Base-by-base conservation (phyloP, 768 basidiomycete species). In the Trametes coccinea region DNA sequence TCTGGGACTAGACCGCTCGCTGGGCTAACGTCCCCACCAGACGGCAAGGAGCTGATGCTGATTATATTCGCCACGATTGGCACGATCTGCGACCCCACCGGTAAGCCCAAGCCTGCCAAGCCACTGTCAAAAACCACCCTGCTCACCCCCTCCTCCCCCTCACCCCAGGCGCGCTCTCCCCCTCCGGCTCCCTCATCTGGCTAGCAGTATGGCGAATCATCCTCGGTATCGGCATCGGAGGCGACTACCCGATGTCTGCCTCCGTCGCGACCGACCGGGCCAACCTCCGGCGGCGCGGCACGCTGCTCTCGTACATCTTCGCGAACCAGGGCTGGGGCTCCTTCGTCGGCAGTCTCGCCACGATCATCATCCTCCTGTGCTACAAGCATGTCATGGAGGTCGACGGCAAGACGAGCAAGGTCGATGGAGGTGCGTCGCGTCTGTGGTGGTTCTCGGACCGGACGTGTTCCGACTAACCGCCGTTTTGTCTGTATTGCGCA, bases 321-420 rank as follows among this genome's bases (percentile, higher is more conserved):
- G 79, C 87, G 0, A 87, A 86, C 71, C 87, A 91, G 72, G 90
- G 90, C 10, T 91, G 89, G 88, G 90, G 91, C 31, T 84, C 79
- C 44, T 79, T 92, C 56, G 68, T 84, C 39, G 90, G 88, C 7
- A 79, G 80, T 49, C 70, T 92, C 61, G 79, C 79, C 27, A 84
- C 84, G 5, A 82, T 91, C 68, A 76, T 91, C 64, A 83, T 89
- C 17, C 76, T 92, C 33, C 76, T 80, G 2, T 80, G 79, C 43
- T 92, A 89, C 75, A 85, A 84, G 67, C 72, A 77, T 61, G 80
- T 80, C 8, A 89, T 92, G 81, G 79, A 89, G 44, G 81, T 73
- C 43, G 74, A 82, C 57, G 79, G 80, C 7, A 74, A 88, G 69
- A 82, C 79, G 3, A 80, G 79, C 60, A 88, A 88, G 69, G 84